Evolutionary conservation across 345 rosid genomes (phyloP).

Genomic region (Brassica rapa): DNA sequence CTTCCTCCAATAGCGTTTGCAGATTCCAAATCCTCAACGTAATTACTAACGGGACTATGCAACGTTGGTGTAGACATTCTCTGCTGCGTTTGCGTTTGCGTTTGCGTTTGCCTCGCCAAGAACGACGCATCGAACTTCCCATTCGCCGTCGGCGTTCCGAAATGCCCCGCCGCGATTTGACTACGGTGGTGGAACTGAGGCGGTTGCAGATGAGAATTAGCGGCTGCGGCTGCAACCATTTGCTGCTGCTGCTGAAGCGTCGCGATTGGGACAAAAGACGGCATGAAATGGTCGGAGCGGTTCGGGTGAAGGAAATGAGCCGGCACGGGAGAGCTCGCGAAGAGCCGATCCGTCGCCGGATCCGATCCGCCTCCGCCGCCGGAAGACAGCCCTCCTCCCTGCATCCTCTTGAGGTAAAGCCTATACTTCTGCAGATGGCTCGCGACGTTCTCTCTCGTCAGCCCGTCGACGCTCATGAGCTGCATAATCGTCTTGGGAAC

Average conservation of each 20-base stretch:
- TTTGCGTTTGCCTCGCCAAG: conserved; percentile 52
- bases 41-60: conserved; percentile 50
- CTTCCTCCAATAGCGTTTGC: conserved; percentile 76
- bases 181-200: conserved; percentile 61
- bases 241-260: conserved; percentile 81
- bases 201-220: conserved; percentile 62
- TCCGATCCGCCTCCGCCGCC: conserved; percentile 67
- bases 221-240: conserved; percentile 67
- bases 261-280: conserved; percentile 64
- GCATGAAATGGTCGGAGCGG: conserved; percentile 76
- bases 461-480: conserved; percentile 87
- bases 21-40: conserved; percentile 73
- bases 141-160: conserved; percentile 60
- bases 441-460: conserved; percentile 86
- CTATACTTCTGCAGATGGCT: conserved; percentile 86
- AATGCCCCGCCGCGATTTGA: conserved; percentile 59
- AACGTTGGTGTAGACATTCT: conserved; percentile 62
- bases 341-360: conserved; percentile 85
- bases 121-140: conserved; percentile 80
- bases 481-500: conserved; percentile 95
- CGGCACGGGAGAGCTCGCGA: conserved; percentile 94
- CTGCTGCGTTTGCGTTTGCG: conserved; percentile 48
- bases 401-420: conserved; percentile 84
- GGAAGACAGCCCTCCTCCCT: conserved; percentile 73
- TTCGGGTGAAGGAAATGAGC: conserved; percentile 85